Evolutionary conservation across 2,329 filamentous ascomycete genomes (phyloP).

Genomic region (Pseudogymnoascus pannorum): DNA sequence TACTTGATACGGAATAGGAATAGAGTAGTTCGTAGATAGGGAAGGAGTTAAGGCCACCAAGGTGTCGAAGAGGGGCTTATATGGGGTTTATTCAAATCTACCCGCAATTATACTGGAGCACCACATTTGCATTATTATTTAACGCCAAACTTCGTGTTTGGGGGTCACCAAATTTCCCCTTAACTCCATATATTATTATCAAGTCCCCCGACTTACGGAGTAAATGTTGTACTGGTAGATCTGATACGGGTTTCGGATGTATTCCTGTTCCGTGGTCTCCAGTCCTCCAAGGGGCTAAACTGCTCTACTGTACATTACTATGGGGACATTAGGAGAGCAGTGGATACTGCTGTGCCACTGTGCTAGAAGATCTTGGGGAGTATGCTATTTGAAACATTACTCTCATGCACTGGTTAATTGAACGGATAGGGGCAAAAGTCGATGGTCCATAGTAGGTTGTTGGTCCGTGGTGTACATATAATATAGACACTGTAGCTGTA

Average conservation of each 20-base stretch:
- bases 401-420: constrained; percentile 3
- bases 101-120: constrained; percentile 6
- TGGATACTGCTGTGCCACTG: background rate
- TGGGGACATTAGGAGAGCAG: background rate
- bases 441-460: background rate
- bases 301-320: background rate
- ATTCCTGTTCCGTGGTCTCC: background rate
- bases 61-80: background rate
- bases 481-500: background rate
- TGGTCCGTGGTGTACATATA: background rate
- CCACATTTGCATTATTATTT: constrained; percentile 1
- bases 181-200: constrained; percentile 2
- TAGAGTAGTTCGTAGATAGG: background rate
- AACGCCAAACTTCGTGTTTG: background rate
- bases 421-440: background rate
- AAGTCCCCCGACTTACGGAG: background rate
- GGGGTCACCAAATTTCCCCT: constrained; percentile 2
- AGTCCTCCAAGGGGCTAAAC: background rate
- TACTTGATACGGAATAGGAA: background rate
- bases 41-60: background rate
- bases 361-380: background rate
- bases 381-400: constrained; percentile 2
- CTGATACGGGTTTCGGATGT: constrained; percentile 1
- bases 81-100: background rate
- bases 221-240: background rate